phyloP scores from a whole-genome alignment of 257 asterid species.

The Solanum peruvianum region DNA sequence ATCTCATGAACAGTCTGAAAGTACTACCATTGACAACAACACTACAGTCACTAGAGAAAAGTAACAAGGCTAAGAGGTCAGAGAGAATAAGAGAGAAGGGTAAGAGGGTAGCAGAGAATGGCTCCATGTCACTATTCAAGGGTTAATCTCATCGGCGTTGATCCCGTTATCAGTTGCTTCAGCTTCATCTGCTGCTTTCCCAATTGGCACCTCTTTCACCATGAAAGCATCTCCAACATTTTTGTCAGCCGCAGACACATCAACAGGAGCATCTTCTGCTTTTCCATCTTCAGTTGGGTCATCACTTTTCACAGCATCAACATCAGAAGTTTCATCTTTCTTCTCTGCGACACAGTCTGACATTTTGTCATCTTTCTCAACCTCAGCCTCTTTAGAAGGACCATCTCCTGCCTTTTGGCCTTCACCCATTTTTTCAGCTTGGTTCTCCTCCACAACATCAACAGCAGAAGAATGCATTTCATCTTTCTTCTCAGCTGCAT shows the following conservation, averaged over 20 bases:
- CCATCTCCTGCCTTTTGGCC: neutral
- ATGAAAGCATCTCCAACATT: neutral
- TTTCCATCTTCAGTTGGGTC: neutral
- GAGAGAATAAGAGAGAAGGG: neutral
- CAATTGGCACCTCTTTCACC: neutral
- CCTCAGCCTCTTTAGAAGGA: neutral
- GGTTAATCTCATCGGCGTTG: conserved; percentile 4
- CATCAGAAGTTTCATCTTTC: neutral
- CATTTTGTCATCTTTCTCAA: neutral
- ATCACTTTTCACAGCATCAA: neutral
- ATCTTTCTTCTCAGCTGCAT: conserved; percentile 6
- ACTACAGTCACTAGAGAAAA: neutral
- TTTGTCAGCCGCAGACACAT: neutral
- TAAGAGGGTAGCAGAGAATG: neutral
- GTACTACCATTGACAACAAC: conserved; percentile 9
- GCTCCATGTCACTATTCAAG: neutral
- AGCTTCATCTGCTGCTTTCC: conserved; percentile 9
- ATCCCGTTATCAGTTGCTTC: conserved; percentile 14
- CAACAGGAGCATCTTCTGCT: neutral
- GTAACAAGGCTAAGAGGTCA: neutral
- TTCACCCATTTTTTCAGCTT: neutral
- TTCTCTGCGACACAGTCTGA: neutral
- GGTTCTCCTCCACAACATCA: neutral
- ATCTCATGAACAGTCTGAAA: conserved; percentile 15
- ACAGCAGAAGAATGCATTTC: neutral